A percentile compares a stretch with the other conserved stretches of the same genome.
phyloP scores from a whole-genome alignment of 148 eudicot species.

The Pouteria glomerata region DNA sequence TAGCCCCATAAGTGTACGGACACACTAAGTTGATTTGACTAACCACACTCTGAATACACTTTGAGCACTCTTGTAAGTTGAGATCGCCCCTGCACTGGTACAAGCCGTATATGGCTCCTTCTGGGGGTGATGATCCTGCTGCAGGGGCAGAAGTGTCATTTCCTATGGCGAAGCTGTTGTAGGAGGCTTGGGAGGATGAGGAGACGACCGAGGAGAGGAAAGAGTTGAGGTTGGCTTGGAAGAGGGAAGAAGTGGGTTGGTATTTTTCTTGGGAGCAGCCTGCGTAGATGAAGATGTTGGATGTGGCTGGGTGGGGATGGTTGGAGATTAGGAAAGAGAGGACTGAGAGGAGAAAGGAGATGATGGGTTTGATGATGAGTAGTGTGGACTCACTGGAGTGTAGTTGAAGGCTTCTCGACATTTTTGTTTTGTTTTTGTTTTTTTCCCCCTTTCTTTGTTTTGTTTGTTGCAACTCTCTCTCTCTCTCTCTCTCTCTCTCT shows the following conservation, averaged over 20 bases:
- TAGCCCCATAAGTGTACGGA: constrained; percentile 57
- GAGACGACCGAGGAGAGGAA: constrained; percentile 44
- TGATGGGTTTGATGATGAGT: not conserved
- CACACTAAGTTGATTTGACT: constrained; percentile 51
- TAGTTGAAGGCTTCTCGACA: constrained; percentile 19
- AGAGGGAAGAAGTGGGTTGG: constrained; percentile 54
- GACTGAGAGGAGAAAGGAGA: constrained; percentile 10
- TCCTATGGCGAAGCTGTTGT: constrained; percentile 41
- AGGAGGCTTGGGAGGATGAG: constrained; percentile 52
- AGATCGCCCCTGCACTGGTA: constrained; percentile 92
- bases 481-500: too few relatives aligned
- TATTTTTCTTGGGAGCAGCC: constrained; percentile 70
- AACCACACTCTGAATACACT: constrained; percentile 43
- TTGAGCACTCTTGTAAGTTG: constrained; percentile 39
- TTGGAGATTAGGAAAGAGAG: constrained; percentile 12
- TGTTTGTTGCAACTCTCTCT: too few relatives aligned
- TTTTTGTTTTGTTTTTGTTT: constrained; percentile 8
- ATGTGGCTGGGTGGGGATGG: too few relatives aligned
- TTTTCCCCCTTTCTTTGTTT: too few relatives aligned
- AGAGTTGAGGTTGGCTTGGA: constrained; percentile 52
- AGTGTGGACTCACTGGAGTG: constrained; percentile 15
- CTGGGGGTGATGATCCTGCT: too few relatives aligned
- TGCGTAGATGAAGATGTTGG: constrained; percentile 59
- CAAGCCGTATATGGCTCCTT: constrained; percentile 42
- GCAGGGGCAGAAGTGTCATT: constrained; percentile 17